A percentile compares a stretch with the other conserved stretches of the same genome.
phyloP scores from a whole-genome alignment of 2,329 filamentous ascomycete genomes.

The Aspergillus aculeatus region DNA sequence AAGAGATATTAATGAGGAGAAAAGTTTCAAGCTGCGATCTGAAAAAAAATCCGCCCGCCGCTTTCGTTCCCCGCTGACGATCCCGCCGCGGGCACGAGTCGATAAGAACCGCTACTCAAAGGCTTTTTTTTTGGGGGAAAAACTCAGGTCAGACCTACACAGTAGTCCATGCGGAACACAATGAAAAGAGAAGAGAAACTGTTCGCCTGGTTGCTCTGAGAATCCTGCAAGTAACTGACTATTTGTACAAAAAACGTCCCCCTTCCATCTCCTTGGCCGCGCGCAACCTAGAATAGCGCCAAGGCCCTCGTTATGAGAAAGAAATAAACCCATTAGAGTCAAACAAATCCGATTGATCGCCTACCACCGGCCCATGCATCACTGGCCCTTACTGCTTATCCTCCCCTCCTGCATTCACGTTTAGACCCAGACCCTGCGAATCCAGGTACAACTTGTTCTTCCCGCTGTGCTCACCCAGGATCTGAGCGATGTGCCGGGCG shows the following conservation, averaged over 20 bases:
- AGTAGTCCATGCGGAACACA: not conserved
- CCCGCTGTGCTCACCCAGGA: constrained; percentile 80
- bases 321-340: not conserved
- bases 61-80: constrained; percentile 28
- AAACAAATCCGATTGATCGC: not conserved
- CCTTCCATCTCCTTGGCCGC: constrained; percentile 14
- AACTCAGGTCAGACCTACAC: not conserved
- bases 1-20: not conserved
- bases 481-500: constrained; percentile 79
- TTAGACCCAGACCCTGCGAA: constrained; percentile 83
- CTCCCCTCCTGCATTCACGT: constrained; percentile 58
- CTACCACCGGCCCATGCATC: constrained; percentile 1
- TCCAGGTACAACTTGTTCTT: constrained; percentile 95
- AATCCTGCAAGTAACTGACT: constrained; percentile 31
- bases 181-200: constrained; percentile 34
- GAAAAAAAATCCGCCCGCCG: constrained; percentile 33
- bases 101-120: too few species aligned
- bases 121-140: not conserved
- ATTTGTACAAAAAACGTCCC: constrained; percentile 37
- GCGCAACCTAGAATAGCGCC: constrained; percentile 11
- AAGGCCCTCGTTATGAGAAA: not conserved
- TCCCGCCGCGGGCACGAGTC: not conserved
- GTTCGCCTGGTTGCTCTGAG: constrained; percentile 28
- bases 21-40: constrained; percentile 9
- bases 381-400: constrained; percentile 11